Evolutionary conservation across 1,284 basidiomycete genomes (phyloP), one percentile per base, ranked within the genome.

Genomic region (Thelephora terrestris): DNA sequence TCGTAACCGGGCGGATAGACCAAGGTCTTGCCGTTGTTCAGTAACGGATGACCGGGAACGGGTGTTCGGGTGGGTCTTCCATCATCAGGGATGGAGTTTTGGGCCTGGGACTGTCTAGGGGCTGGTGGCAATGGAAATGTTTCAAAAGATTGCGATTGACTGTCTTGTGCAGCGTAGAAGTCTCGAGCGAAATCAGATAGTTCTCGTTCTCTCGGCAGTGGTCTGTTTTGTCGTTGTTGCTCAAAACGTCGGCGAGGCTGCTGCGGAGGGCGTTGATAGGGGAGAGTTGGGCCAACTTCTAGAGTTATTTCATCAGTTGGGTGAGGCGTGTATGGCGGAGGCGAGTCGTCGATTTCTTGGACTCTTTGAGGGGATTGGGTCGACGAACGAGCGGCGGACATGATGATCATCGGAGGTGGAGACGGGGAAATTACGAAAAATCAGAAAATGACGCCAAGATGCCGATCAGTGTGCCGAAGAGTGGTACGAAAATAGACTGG

Each of bases 1-100:
- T 71, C 58, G 53, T 74, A 70, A 1, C 73, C 72, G n/a, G 61
- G 62, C 0, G 85, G 85, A 58, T 86, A 88, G 0, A 86, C 75
- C 4, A 89, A 65, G 5, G 84, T 60, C 47, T 71, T 71, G 4
- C 81, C 81, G 20, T 75, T 63, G 29, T 69, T 66, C 49, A 89
- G 61, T 9, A 86, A 63, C 0, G 82, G 79, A 53, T 78, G 79
- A 0, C 86, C 85, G 0, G 79, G 74, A 0, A 71, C 68, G 1
- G 85, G 84, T 6, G 60, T 68, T 3, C 61, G 69, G 1, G 85
- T 89, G 0, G 85, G 85, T 2, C 67, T 66, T 7, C 73, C 73
- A 50, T 81, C 77, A 46, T 78, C 68, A 2, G 62, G 56, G 14
- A 56, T 48, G 6, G 52, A 44, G 32, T 36, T 42, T 9, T 49